Percentiles rank a stretch among this genome's conserved stretches.
These are phyloP conservation scores for Neophaeococcomyces mojaviensis DNA, from an alignment of 2,329 filamentous ascomycete species.

Conservation along the genomic window DNA sequence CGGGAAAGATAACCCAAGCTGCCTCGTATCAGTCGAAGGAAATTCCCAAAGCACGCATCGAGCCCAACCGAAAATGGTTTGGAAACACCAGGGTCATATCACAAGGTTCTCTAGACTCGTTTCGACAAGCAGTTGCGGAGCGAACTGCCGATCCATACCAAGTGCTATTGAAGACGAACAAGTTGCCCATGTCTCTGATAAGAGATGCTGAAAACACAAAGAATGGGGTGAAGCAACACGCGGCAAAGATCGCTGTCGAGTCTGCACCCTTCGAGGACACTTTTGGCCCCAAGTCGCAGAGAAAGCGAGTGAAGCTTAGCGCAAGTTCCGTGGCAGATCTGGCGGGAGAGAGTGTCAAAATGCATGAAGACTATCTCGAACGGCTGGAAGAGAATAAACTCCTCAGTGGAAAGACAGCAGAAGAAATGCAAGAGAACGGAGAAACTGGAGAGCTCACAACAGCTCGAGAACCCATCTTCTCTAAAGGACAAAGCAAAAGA, in stretches of 20 bases:
- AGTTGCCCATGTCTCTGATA: slow-evolving; percentile 92
- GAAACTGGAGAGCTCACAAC: slow-evolving; percentile 47
- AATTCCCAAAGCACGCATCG: slow-evolving; percentile 73
- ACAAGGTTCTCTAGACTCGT: slow-evolving; percentile 77
- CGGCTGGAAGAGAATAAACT: slow-evolving; percentile 70
- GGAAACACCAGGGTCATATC: slow-evolving; percentile 86
- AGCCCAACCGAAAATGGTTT: slow-evolving; percentile 98
- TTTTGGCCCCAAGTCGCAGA: slow-evolving; percentile 86
- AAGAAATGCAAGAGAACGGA: slow-evolving; percentile 41
- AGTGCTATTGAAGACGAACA: slow-evolving; percentile 93
- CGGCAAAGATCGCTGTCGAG: slow-evolving; percentile 89
- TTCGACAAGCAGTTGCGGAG: slow-evolving; percentile 86
- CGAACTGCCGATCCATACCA: slow-evolving; percentile 85
- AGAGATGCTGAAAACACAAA: slow-evolving; percentile 61
- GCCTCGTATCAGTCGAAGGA: slow-evolving; percentile 79
- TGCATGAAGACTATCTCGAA: slow-evolving; percentile 74
- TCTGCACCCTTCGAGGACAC: slow-evolving; percentile 77
- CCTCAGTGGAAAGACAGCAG: slow-evolving; percentile 58
- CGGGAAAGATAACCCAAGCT: slow-evolving; percentile 76
- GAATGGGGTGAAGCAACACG: slow-evolving; percentile 84
- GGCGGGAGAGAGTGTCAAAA: slow-evolving; percentile 69
- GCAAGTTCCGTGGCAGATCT: slow-evolving; percentile 77
- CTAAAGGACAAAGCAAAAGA: slow-evolving; percentile 87
- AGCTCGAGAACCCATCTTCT: slow-evolving; percentile 80
- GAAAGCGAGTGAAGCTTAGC: slow-evolving; percentile 84